Percentiles rank a stretch among this genome's conserved stretches.
These are phyloP conservation scores for Leptodontidium sp. DNA, from an alignment of 2,329 filamentous ascomycete genomes.

Conservation along the genomic window DNA sequence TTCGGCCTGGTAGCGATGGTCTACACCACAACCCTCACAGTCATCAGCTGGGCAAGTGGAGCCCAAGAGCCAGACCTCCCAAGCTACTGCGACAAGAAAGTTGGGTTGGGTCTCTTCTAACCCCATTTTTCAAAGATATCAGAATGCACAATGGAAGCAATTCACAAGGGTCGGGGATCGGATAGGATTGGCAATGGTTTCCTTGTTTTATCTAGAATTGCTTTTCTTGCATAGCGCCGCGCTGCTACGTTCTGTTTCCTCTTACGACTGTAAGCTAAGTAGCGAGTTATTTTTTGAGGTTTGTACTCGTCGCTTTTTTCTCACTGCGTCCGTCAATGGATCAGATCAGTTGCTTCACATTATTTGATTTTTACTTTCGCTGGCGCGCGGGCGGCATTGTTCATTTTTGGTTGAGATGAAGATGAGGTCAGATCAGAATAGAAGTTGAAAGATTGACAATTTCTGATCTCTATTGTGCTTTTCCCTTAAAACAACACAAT, in stretches of 20 bases:
- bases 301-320: background rate
- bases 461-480: background rate
- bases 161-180: background rate
- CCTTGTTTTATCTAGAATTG: conserved; percentile 11
- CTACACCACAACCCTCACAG: conserved; percentile 88
- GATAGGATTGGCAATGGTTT: background rate
- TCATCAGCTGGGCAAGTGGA: conserved; percentile 83
- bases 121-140: background rate
- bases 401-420: background rate
- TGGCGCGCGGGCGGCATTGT: conserved; percentile 4
- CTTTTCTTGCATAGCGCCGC: conserved; percentile 27
- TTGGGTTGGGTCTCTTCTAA: conserved; percentile 17
- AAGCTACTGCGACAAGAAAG: conserved; percentile 66
- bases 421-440: background rate
- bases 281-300: background rate
- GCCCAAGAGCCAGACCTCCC: conserved; percentile 57
- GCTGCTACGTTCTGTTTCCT: conserved; percentile 6
- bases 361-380: background rate
- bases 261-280: conserved; percentile 8
- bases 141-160: background rate
- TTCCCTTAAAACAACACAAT: background rate
- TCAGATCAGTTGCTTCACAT: too few relatives aligned
- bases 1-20: conserved; percentile 89
- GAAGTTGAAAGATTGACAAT: conserved; percentile 6
- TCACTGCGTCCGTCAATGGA: background rate